Evolutionary conservation across 139 green algal species (phyloP), one percentile per base, ranked within the genome.

Genomic region (Chlamydomonas eustigma): DNA sequence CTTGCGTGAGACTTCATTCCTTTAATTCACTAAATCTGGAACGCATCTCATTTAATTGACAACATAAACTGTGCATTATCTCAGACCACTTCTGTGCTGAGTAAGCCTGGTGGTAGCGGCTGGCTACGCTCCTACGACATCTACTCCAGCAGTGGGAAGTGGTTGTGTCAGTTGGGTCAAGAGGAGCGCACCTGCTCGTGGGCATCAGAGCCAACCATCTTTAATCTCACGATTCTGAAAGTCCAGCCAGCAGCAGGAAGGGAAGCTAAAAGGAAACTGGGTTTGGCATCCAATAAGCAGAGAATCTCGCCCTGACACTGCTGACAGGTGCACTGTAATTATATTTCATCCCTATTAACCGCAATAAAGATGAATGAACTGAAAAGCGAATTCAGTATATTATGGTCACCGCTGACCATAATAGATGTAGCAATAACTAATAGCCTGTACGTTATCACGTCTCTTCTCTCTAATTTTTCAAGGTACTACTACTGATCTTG

Each of bases 51-150:
- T 18, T 28, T 28, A 58, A 12, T 18, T 18, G 12, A 58, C 12
- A 58, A 12, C 44, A 28, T 58, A 18, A 58, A 28, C 18, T 12
- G 44, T 58, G 12, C 44, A 28, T 58, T 18, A 12, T 58, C 44
- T 58, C 44, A 58, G 44, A 18, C 44, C 18, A 58, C 44, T 58
- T 28, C 44, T 18, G 44, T 58, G 12, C 44, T 58, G 12, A 28
- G 44, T 18, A 58, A 58, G 44, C 44, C 44, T 18, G 12, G 44
- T 58, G 44, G 44, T 58, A 18, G 44, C 44, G 44, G 44, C 44
- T 58, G 44, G 44, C 44, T 58, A 12, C 44, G 44, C 44, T 58
- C 44, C 44, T 58, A 58, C 44, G 44, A 58, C 44, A 58, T 58
- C 18, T 58, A 28, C 12, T 12, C 44, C 44, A 18, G 18, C 12